Conservation (phyloP, 345 rosid species). For the Dipteronia dyeriana region DNA sequence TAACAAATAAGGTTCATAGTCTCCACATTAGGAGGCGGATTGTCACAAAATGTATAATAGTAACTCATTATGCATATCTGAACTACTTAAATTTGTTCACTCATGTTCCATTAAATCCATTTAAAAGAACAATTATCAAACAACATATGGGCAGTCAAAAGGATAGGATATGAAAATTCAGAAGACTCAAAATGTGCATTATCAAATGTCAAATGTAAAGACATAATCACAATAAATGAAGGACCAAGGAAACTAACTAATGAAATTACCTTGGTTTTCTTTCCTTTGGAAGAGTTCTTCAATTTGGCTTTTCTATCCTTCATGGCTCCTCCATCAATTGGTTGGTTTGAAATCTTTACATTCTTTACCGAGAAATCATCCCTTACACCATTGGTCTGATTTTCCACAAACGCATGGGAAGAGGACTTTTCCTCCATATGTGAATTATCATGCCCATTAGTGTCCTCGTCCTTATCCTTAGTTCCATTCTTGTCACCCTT, state of each 20-base stretch:
- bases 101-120: neutral
- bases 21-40: neutral
- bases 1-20: neutral
- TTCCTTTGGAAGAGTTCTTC: conserved; percentile 72
- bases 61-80: neutral
- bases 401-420: conserved; percentile 25
- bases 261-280: conserved; percentile 66
- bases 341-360: conserved; percentile 29
- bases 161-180: neutral
- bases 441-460: conserved; percentile 25
- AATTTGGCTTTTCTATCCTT: conserved; percentile 48
- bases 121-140: neutral
- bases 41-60: neutral
- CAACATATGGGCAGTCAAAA: neutral
- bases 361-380: conserved; percentile 36
- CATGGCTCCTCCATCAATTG: conserved; percentile 35
- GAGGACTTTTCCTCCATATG: conserved; percentile 33
- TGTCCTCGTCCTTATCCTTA: conserved; percentile 30
- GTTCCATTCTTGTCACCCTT: conserved; percentile 31
- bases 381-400: conserved; percentile 28
- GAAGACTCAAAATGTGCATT: neutral
- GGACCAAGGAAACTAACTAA: neutral
- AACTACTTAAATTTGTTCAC: neutral
- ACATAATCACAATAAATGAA: conserved; percentile 1
- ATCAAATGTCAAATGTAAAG: neutral